phyloP scores from a whole-genome alignment of 2,329 filamentous ascomycete genomes.

The Fusarium mundagurra region DNA sequence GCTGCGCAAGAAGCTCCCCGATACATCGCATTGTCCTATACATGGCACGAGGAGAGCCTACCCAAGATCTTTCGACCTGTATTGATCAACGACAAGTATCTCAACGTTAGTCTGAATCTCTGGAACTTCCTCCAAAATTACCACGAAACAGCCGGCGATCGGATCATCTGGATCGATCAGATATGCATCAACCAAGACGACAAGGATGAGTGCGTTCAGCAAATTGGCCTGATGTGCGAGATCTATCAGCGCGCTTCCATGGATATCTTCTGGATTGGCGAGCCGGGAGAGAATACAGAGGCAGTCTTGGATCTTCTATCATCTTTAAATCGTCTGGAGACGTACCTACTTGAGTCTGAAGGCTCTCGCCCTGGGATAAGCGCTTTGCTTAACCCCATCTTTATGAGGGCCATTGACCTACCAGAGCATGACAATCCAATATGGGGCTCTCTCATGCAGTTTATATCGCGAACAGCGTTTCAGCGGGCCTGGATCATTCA shows the following conservation, averaged over 20 bases:
- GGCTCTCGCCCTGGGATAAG: not conserved
- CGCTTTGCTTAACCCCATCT: not conserved
- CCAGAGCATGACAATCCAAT: not conserved
- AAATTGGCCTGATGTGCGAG: not conserved
- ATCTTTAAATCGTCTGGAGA: not conserved
- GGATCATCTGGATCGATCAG: not conserved
- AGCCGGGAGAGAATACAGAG: not conserved
- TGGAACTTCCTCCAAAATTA: not conserved
- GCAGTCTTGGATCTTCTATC: not conserved
- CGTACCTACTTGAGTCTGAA: not conserved
- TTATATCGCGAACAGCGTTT: not conserved
- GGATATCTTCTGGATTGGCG: not conserved
- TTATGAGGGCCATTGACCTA: not conserved
- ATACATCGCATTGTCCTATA: not conserved
- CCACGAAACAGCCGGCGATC: not conserved
- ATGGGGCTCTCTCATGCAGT: not conserved
- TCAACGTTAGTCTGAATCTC: not conserved
- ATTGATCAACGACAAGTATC: not conserved
- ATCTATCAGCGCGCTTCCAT: not conserved
- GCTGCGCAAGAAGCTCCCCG: not conserved
- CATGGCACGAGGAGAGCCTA: not conserved
- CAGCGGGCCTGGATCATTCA: not conserved
- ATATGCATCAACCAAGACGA: not conserved
- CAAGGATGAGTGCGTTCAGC: not conserved
- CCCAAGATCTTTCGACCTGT: not conserved